Conservation (phyloP, 2,329 filamentous ascomycete genomes). For the Ophiostoma pallidulum region DNA sequence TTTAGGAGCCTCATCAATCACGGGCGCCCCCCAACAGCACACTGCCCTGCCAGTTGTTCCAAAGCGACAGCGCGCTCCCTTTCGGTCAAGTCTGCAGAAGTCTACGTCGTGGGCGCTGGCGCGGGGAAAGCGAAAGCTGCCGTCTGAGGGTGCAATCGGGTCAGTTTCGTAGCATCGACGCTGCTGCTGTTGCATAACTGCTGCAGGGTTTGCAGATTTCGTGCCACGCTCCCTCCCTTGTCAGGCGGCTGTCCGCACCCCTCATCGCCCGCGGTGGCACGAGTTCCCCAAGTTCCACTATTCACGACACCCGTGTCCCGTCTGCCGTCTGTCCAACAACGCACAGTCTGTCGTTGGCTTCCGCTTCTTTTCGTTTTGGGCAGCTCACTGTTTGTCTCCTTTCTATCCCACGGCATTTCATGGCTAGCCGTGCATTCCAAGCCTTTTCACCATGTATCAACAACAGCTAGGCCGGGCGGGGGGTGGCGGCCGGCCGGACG, state of each 20-base stretch:
- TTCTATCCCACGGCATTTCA: slow-evolving; percentile 1
- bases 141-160: no score
- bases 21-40: no score
- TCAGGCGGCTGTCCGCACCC: slow-evolving; percentile 5
- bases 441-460: slow-evolving; percentile 8
- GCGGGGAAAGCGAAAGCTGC: no score
- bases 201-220: no score
- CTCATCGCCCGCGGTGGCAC: slow-evolving; percentile 12
- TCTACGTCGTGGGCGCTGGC: no score
- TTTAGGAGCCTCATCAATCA: no score
- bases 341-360: no score
- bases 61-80: no score
- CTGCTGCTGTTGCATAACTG: no score
- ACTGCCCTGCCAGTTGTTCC: no score
- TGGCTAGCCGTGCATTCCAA: slow-evolving; percentile 8
- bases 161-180: no score
- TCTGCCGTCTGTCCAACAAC: not conserved
- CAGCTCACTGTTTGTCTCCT: not conserved
- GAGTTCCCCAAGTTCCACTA: slow-evolving; percentile 5
- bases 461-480: slow-evolving; percentile 7
- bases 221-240: not conserved
- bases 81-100: no score
- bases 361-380: not conserved
- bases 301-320: slow-evolving; percentile 1
- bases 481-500: slow-evolving; percentile 3